These are phyloP conservation scores for Solanum phureja DNA, from an alignment of 257 asterid species.

Conservation along the genomic window DNA sequence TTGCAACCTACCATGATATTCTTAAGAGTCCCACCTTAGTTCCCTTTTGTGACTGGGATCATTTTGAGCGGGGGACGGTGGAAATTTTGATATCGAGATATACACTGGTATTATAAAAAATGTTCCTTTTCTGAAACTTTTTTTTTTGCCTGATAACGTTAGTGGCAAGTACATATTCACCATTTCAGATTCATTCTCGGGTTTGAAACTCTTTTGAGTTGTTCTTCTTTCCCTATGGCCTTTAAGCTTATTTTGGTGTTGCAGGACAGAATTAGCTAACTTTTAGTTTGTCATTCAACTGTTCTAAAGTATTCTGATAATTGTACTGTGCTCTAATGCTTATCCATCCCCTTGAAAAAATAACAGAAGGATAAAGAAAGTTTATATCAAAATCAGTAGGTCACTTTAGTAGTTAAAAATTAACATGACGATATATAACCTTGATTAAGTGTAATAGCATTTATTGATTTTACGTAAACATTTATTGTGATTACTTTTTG, in stretches of 20 bases:
- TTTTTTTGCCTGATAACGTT: neutral
- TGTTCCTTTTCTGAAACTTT: neutral
- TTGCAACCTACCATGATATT: neutral
- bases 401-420: neutral
- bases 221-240: neutral
- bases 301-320: neutral
- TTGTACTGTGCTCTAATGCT: neutral
- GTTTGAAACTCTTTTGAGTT: neutral
- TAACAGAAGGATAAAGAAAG: neutral
- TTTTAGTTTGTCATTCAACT: neutral
- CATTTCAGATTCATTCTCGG: neutral
- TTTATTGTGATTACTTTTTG: neutral
- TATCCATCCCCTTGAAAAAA: neutral
- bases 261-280: neutral
- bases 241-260: neutral
- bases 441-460: neutral
- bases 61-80: slow-evolving; percentile 2
- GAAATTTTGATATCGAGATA: slow-evolving; percentile 23
- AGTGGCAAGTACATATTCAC: neutral
- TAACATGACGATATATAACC: neutral
- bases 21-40: neutral
- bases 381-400: neutral
- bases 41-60: neutral
- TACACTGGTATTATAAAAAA: neutral
- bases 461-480: neutral